Evolutionary conservation across 106 monocot genomes (phyloP).

Genomic region (Narthecium ossifragum): DNA sequence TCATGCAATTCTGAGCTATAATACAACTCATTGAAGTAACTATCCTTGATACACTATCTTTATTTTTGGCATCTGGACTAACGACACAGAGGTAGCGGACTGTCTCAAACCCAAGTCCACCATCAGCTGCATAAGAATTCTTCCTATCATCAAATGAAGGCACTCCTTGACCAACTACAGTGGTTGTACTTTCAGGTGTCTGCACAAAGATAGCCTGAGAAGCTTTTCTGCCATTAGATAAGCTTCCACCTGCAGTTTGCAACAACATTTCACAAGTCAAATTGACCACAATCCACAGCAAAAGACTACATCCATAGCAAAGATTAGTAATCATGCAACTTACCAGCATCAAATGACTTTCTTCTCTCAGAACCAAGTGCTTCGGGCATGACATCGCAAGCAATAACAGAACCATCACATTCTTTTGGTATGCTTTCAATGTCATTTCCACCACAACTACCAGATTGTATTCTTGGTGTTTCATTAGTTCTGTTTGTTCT

Average conservation of each 20-base stretch:
- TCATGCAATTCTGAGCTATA: constrained; percentile 8
- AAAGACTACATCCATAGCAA: neutral
- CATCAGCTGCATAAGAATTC: neutral
- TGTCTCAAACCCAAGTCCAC: neutral
- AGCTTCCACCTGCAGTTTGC: constrained; percentile 5
- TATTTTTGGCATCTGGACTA: constrained; percentile 34
- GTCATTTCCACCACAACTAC: constrained; percentile 1
- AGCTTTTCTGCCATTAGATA: constrained; percentile 1
- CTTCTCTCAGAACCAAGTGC: neutral
- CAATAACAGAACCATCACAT: neutral
- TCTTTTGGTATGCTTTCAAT: neutral
- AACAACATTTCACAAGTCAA: neutral
- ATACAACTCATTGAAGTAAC: constrained; percentile 15
- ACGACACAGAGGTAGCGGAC: constrained; percentile 20
- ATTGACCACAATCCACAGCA: neutral
- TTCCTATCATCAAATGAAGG: constrained; percentile 3
- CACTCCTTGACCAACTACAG: neutral
- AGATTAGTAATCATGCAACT: neutral
- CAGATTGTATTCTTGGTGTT: neutral
- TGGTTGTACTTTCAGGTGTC: neutral
- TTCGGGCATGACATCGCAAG: too few relatives aligned
- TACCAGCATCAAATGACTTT: neutral
- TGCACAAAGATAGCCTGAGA: neutral
- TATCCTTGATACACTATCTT: constrained; percentile 41
- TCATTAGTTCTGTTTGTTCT: constrained; percentile 1